Conservation (phyloP, 352 stramenopile species). For the Phytophthora cactorum region DNA sequence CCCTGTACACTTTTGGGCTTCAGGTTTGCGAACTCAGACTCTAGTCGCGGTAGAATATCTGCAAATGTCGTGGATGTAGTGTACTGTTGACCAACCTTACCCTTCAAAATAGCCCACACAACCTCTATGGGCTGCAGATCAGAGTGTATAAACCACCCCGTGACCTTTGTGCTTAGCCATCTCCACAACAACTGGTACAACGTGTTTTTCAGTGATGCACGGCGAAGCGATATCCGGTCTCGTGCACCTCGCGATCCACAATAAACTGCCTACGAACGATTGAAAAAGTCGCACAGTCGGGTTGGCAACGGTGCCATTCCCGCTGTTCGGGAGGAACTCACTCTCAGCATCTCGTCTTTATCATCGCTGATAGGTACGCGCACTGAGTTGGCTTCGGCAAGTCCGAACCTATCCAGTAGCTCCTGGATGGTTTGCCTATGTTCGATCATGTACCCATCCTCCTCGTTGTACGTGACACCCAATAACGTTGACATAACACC, state of each 20-base stretch:
- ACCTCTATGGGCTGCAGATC: too few species aligned
- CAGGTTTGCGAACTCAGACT: too few species aligned
- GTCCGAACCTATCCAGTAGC: neutral
- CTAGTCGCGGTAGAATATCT: too few species aligned
- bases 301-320: neutral
- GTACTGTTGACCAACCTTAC: too few species aligned
- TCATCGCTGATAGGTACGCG: neutral
- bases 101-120: too few species aligned
- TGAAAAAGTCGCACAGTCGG: neutral
- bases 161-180: too few species aligned
- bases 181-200: too few species aligned
- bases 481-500: constrained; percentile 30
- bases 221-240: constrained; percentile 1
- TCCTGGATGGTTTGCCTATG: neutral
- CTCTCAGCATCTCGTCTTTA: neutral
- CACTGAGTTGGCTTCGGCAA: neutral
- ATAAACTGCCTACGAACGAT: neutral
- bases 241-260: constrained; percentile 1
- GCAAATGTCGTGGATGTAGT: too few species aligned
- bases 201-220: neutral
- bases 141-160: too few species aligned
- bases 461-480: neutral
- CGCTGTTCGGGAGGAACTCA: neutral
- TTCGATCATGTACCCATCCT: neutral
- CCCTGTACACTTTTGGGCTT: too few species aligned